Conservation (phyloP, 176 grass and related monocot genomes). For the Ananas comosus region DNA sequence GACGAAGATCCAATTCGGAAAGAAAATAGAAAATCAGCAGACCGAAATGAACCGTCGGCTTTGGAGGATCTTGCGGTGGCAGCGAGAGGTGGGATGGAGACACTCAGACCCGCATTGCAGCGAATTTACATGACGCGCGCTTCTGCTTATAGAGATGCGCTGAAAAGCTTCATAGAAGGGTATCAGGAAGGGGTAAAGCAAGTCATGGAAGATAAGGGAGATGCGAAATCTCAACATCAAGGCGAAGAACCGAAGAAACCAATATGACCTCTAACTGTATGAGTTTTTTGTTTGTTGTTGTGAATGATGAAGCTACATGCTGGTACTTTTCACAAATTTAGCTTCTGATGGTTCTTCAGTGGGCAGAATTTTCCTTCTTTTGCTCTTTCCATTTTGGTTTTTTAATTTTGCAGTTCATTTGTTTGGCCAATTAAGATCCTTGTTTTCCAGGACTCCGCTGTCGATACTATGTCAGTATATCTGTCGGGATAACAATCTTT, state of each 20-base stretch:
- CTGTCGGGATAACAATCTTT: too few species aligned
- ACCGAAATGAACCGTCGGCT: slow-evolving; percentile 16
- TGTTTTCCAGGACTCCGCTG: too few species aligned
- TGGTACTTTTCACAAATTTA: not conserved
- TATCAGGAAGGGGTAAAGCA: slow-evolving; percentile 40
- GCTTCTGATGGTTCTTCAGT: too few species aligned
- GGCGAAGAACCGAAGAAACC: slow-evolving; percentile 13
- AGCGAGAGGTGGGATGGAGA: slow-evolving; percentile 38
- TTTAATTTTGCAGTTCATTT: too few species aligned
- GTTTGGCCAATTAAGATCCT: too few species aligned
- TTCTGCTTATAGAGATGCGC: slow-evolving; percentile 30
- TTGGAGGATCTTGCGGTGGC: slow-evolving; percentile 37
- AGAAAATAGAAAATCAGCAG: not conserved
- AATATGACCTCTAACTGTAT: not conserved
- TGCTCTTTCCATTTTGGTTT: too few species aligned
- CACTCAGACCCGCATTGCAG: slow-evolving; percentile 28
- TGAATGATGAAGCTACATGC: not conserved
- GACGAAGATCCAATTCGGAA: not conserved
- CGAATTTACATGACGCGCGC: slow-evolving; percentile 33
- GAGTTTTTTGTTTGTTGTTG: not conserved
- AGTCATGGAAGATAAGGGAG: slow-evolving; percentile 25
- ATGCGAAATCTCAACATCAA: slow-evolving; percentile 6
- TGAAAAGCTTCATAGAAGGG: slow-evolving; percentile 33
- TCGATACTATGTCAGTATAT: too few species aligned
- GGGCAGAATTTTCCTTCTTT: too few species aligned